Evolutionary conservation across 2,329 filamentous ascomycete genomes (phyloP).

Genomic region (Calonectria honghensis): DNA sequence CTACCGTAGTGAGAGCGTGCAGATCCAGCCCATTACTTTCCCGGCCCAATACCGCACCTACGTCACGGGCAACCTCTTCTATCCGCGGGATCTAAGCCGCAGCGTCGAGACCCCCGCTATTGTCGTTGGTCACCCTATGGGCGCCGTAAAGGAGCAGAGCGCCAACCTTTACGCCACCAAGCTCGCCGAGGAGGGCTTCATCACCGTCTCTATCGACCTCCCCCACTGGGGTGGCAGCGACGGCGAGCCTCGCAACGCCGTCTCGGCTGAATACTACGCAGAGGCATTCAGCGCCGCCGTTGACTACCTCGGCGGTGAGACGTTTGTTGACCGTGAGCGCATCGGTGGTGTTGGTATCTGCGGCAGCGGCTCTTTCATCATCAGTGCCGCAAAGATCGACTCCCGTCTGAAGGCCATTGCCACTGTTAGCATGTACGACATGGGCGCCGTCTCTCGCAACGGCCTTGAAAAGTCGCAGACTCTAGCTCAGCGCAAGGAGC

Average conservation of each 20-base stretch:
- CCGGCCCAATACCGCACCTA: constrained; percentile 5
- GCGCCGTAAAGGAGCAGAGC: constrained; percentile 57
- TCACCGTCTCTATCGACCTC: constrained; percentile 11
- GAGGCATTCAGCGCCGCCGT: constrained; percentile 58
- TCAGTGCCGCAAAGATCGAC: constrained; percentile 61
- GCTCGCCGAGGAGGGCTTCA: constrained; percentile 30
- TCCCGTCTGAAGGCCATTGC: constrained; percentile 50
- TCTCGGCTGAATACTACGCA: constrained; percentile 53
- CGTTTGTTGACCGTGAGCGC: constrained; percentile 54
- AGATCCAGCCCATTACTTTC: constrained; percentile 22
- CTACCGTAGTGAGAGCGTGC: constrained; percentile 28
- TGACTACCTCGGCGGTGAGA: constrained; percentile 53
- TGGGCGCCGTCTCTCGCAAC: constrained; percentile 3
- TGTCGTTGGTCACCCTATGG: constrained; percentile 56
- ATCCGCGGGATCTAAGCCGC: constrained; percentile 15
- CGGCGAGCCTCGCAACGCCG: constrained; percentile 44
- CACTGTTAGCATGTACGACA: constrained; percentile 40
- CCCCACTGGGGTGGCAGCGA: constrained; percentile 22
- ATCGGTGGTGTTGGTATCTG: constrained; percentile 58
- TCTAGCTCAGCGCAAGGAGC: neutral
- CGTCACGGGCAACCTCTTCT: constrained; percentile 25
- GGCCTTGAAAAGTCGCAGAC: neutral
- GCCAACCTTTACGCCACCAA: constrained; percentile 58
- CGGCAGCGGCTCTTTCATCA: constrained; percentile 56
- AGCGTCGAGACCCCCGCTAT: constrained; percentile 45